Percentiles rank a stretch among this genome's conserved stretches.
Evolutionary conservation across 2,329 filamentous ascomycete genomes (phyloP).

Genomic region (Ceratocystis papillata): DNA sequence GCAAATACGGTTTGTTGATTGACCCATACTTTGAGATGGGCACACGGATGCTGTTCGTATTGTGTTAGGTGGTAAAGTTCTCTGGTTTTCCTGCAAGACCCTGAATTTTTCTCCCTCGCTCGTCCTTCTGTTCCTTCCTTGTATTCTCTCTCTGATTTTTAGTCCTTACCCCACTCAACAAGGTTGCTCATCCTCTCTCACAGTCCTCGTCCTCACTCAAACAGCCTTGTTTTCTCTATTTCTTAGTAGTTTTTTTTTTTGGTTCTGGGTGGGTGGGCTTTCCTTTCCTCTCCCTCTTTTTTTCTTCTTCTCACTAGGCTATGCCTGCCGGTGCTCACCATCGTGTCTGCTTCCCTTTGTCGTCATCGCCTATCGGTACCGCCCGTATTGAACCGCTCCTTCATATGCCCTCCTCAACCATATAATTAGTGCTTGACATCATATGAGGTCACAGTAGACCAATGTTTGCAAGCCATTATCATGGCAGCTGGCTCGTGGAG

Average conservation of each 20-base stretch:
- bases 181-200: background rate
- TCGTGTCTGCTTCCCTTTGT: background rate
- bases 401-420: background rate
- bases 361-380: background rate
- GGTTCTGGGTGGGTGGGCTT: background rate
- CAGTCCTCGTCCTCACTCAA: background rate
- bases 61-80: too few relatives aligned
- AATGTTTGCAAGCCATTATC: background rate
- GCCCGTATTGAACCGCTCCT: background rate
- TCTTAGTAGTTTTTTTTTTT: background rate
- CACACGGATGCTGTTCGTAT: too few relatives aligned
- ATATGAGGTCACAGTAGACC: slow-evolving; percentile 5
- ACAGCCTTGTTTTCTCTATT: slow-evolving; percentile 14
- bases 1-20: too few relatives aligned
- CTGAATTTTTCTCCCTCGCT: background rate
- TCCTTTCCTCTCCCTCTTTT: background rate
- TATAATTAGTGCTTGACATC: slow-evolving; percentile 1
- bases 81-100: too few relatives aligned
- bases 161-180: background rate
- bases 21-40: too few relatives aligned
- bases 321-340: background rate
- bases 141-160: background rate
- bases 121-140: background rate
- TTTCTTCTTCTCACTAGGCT: background rate
- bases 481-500: background rate